Base-by-base conservation (phyloP, 805 yeast genomes). In the Zygotorulaspora sp. region DNA sequence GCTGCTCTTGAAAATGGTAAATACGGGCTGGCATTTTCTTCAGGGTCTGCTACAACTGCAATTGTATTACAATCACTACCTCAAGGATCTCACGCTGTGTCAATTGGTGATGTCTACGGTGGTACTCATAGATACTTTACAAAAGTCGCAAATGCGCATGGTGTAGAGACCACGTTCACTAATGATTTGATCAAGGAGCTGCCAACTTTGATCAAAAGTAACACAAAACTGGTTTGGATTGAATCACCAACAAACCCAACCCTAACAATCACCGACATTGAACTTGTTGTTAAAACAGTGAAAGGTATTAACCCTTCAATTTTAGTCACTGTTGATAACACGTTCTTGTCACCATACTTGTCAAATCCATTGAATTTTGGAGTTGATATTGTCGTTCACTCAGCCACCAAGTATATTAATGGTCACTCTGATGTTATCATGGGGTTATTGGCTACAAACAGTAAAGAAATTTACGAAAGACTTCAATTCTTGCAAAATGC, bases 231-330 rank as follows among this genome's bases (percentile, higher is more conserved):
- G 54, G 90, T 85, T 32, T 85, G 95, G 95, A 73, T 86, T 50
- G 95, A 85, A 65, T 74, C 90, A 26, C 95, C 95, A 49, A 81
- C 92, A 23, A 85, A 85, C 72, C 95, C 95, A 49, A 86, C 95
- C 28, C 71, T 85, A 55, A 69, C 82, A 38, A 73, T 86, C 48
- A 85, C 92, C 32, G 89, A 83, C 63, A 85, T 85, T 47, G 58
- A 71, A 39, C 70, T 68, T 41, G 86, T 85, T 17, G 72, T 80
- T 36, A 52, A 63, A 28, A 68, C 78, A 42, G 74, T 84, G 49
- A 67, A 68, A 51, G 58, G 71, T 37, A 66, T 75, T 40, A 70
- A 74, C 55, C 71, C 70, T 45, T 73, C 69, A 43, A 71, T 81
- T 46, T 58, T 70, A 32, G 71, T 85, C 44, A 92, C 79, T 32